phyloP scores from a whole-genome alignment of 441 rosid species.

The Populus hybrid region DNA sequence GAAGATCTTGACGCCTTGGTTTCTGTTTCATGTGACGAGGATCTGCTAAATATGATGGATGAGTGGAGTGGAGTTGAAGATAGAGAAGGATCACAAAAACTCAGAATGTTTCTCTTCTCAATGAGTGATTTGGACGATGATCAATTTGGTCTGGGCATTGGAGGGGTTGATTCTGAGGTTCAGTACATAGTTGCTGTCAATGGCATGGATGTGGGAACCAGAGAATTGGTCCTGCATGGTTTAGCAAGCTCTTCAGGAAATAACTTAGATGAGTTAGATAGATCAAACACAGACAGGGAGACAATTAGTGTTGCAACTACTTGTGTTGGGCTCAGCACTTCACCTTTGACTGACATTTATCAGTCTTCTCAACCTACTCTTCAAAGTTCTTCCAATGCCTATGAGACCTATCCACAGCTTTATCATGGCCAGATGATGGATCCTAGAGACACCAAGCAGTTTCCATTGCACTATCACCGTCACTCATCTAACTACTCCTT shows the following conservation, averaged over 20 bases:
- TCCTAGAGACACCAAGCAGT: slow-evolving; percentile 36
- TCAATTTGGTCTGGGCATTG: slow-evolving; percentile 49
- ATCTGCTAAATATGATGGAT: slow-evolving; percentile 89
- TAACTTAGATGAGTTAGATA: slow-evolving; percentile 54
- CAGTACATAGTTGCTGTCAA: slow-evolving; percentile 86
- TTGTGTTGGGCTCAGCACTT: slow-evolving; percentile 39
- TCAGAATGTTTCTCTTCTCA: slow-evolving; percentile 76
- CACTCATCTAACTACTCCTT: slow-evolving; percentile 37
- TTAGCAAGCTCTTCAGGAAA: slow-evolving; percentile 44
- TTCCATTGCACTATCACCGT: slow-evolving; percentile 36
- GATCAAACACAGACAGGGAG: slow-evolving; percentile 37
- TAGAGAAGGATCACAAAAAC: slow-evolving; percentile 59
- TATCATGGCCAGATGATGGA: slow-evolving; percentile 46
- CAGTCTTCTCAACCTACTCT: slow-evolving; percentile 44
- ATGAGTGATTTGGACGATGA: slow-evolving; percentile 66
- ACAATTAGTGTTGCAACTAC: slow-evolving; percentile 37
- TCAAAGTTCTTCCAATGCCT: slow-evolving; percentile 36
- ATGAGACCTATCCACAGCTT: slow-evolving; percentile 46
- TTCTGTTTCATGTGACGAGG: slow-evolving; percentile 88
- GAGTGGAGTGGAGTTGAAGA: slow-evolving; percentile 63
- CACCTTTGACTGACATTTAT: slow-evolving; percentile 38
- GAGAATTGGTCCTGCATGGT: slow-evolving; percentile 41
- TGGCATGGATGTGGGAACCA: slow-evolving; percentile 65
- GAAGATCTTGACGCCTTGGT: slow-evolving; percentile 91
- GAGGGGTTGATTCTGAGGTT: slow-evolving; percentile 69